phyloP scores from a whole-genome alignment of 768 basidiomycete genomes.

The Boletus reticuloceps region DNA sequence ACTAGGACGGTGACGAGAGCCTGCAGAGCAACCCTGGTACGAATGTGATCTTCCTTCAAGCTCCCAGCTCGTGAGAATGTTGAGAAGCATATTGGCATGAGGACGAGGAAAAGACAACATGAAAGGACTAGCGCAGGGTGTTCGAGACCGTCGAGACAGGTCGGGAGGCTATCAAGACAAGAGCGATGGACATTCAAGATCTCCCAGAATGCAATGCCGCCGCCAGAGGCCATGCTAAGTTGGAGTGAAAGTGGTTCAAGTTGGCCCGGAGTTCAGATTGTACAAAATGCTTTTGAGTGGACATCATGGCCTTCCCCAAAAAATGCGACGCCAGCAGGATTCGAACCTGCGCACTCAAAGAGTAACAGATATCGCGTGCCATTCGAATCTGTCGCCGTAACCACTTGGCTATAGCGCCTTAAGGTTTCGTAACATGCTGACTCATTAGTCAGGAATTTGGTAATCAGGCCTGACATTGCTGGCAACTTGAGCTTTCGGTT shows the following conservation, averaged over 20 bases:
- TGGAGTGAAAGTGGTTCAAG: not conserved
- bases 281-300: too few relatives aligned
- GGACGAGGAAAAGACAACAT: slow-evolving; percentile 10
- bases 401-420: slow-evolving; percentile 69
- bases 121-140: not conserved
- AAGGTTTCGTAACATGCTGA: too few relatives aligned
- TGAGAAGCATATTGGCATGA: slow-evolving; percentile 2
- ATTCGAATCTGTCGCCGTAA: slow-evolving; percentile 76
- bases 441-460: too few relatives aligned
- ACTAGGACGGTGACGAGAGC: slow-evolving; percentile 42
- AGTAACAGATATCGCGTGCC: slow-evolving; percentile 32
- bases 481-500: too few relatives aligned
- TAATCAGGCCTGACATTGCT: too few relatives aligned
- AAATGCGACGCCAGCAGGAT: slow-evolving; percentile 40
- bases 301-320: not conserved
- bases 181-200: not conserved
- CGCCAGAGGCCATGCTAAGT: slow-evolving; percentile 5
- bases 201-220: slow-evolving; percentile 2
- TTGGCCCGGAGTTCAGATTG: too few relatives aligned
- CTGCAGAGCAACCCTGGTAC: slow-evolving; percentile 26
- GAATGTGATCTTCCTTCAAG: slow-evolving; percentile 5
- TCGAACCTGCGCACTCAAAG: slow-evolving; percentile 41
- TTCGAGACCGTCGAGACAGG: not conserved
- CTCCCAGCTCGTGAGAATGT: slow-evolving; percentile 5
- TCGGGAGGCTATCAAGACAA: not conserved